Conservation (phyloP, 2,329 filamentous ascomycete species). For the Aspergillus brasiliensis region DNA sequence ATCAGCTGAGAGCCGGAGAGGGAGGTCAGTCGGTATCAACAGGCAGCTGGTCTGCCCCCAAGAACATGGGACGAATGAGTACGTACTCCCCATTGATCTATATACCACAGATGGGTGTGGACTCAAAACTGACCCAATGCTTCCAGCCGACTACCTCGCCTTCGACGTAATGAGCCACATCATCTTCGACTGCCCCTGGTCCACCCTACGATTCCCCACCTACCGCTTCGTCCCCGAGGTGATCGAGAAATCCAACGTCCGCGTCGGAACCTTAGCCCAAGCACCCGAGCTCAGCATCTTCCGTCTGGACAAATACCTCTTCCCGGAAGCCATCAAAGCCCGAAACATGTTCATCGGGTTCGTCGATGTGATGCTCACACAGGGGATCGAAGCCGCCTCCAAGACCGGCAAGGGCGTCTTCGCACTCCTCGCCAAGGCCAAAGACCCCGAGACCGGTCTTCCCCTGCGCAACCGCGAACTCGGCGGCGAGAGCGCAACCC, state of each 20-base stretch:
- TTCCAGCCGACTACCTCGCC: conserved; percentile 38
- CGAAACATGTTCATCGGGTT: conserved; percentile 40
- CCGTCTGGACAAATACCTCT: conserved; percentile 17
- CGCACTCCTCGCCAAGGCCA: not conserved
- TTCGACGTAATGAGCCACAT: conserved; percentile 54
- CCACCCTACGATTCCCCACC: conserved; percentile 7
- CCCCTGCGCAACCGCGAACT: not conserved
- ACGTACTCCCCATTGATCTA: conserved; percentile 12
- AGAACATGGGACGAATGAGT: conserved; percentile 50
- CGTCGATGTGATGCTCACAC: conserved; percentile 10
- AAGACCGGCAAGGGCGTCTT: conserved; percentile 2
- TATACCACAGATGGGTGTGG: too few species aligned
- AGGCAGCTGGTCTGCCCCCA: conserved; percentile 17
- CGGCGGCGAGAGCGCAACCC: conserved; percentile 3
- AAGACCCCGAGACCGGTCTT: not conserved
- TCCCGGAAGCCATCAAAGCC: conserved; percentile 39
- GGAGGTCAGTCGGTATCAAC: conserved; percentile 1
- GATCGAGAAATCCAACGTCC: conserved; percentile 23
- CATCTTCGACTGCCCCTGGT: conserved; percentile 18
- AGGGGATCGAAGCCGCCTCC: not conserved
- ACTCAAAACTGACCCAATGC: not conserved
- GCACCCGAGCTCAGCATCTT: conserved; percentile 4
- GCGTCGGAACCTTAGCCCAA: conserved; percentile 14
- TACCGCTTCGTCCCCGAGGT: conserved; percentile 13
- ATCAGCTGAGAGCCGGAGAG: not conserved